phyloP scores from a whole-genome alignment of 2,329 filamentous ascomycete species.

The Pezicula carpinea region DNA sequence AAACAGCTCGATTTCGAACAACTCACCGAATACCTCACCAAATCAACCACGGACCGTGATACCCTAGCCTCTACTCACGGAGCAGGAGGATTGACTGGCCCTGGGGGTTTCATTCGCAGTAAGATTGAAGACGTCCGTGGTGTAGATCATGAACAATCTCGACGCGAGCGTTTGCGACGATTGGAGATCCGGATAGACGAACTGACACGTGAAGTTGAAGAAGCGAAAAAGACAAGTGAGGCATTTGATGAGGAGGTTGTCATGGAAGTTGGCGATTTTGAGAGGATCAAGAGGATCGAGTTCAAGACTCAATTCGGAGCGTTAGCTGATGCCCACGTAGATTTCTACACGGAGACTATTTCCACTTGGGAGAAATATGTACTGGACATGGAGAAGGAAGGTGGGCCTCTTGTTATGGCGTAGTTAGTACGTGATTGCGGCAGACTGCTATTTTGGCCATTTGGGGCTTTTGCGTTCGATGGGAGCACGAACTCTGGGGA shows the following conservation, averaged over 20 bases:
- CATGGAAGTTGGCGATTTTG: constrained; percentile 88
- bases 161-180: constrained; percentile 81
- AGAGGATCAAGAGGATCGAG: constrained; percentile 91
- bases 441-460: no score
- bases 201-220: constrained; percentile 83
- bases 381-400: constrained; percentile 69
- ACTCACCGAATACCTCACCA: constrained; percentile 90
- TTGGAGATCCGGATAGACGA: constrained; percentile 91
- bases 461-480: no score
- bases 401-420: neutral
- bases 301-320: constrained; percentile 83
- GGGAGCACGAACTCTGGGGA: no score
- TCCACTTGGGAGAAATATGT: constrained; percentile 88
- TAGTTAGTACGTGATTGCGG: neutral
- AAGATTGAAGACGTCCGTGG: constrained; percentile 97
- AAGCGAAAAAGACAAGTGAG: constrained; percentile 79
- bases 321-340: constrained; percentile 78
- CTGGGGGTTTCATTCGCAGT: constrained; percentile 80
- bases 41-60: constrained; percentile 83
- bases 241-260: constrained; percentile 96
- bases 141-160: constrained; percentile 90
- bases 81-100: constrained; percentile 61
- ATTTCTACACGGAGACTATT: constrained; percentile 77
- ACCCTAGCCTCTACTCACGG: constrained; percentile 54
- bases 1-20: constrained; percentile 98